These are phyloP conservation scores for Geranomyces variabilis DNA, from an alignment of 192 early-diverging fungal species.

Conservation along the genomic window DNA sequence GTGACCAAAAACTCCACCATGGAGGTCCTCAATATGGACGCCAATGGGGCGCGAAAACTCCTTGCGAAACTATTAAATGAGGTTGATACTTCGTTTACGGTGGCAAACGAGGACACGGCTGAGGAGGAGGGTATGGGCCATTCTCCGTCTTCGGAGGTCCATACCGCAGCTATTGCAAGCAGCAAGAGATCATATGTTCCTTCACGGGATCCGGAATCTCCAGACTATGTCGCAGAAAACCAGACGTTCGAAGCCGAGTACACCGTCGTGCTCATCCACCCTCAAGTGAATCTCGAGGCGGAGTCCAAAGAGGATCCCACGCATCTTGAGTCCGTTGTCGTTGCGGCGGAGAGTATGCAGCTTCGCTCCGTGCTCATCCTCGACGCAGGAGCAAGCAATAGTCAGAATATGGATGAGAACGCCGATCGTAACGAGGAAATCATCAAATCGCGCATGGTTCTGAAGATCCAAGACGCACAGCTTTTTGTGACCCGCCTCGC, in stretches of 20 bases:
- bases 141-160: slow-evolving; percentile 29
- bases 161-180: slow-evolving; percentile 11
- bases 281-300: slow-evolving; percentile 73
- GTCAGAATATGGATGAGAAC: slow-evolving; percentile 41
- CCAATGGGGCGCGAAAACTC: slow-evolving; percentile 45
- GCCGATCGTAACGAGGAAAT: slow-evolving; percentile 55
- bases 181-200: slow-evolving; percentile 38
- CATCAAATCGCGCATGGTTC: slow-evolving; percentile 64
- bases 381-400: slow-evolving; percentile 40
- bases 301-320: slow-evolving; percentile 38
- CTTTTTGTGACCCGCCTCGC: slow-evolving; percentile 50
- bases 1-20: slow-evolving; percentile 23
- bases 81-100: slow-evolving; percentile 44
- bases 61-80: slow-evolving; percentile 53
- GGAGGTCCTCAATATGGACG: slow-evolving; percentile 31
- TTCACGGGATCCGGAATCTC: slow-evolving; percentile 50
- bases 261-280: slow-evolving; percentile 68
- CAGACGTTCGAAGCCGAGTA: slow-evolving; percentile 61
- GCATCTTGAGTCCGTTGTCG: slow-evolving; percentile 54
- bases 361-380: slow-evolving; percentile 59
- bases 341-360: slow-evolving; percentile 64
- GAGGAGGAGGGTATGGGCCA: slow-evolving; percentile 19
- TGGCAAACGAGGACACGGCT: slow-evolving; percentile 48
- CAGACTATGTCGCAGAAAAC: slow-evolving; percentile 56
- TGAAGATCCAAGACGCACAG: slow-evolving; percentile 68